Conservation (phyloP, 2,329 filamentous ascomycete species). For the Paraphaeosphaeria sporulosa region DNA sequence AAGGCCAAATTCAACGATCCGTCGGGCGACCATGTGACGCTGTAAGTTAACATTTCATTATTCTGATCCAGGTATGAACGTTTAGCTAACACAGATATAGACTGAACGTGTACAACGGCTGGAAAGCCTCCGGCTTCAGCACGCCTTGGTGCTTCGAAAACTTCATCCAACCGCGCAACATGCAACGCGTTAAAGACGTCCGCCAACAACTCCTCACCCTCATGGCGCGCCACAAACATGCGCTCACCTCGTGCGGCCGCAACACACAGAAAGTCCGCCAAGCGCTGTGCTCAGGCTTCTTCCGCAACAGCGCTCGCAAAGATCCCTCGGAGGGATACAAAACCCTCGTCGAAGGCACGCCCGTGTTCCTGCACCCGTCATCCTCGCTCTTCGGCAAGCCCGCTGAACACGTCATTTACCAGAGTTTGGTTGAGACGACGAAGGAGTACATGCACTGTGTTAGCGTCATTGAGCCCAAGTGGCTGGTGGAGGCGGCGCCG, state of each 20-base stretch:
- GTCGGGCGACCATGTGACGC: slow-evolving; percentile 88
- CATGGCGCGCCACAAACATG: slow-evolving; percentile 89
- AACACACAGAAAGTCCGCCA: slow-evolving; percentile 88
- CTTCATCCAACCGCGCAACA: slow-evolving; percentile 91
- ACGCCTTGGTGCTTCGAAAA: slow-evolving; percentile 97
- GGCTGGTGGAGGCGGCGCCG: slow-evolving; percentile 93
- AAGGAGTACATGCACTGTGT: slow-evolving; percentile 99
- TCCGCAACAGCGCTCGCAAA: slow-evolving; percentile 92
- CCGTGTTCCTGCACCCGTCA: slow-evolving; percentile 91
- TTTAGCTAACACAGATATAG: too few relatives aligned
- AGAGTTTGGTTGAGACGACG: slow-evolving; percentile 87
- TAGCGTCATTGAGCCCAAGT: slow-evolving; percentile 91
- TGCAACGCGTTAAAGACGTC: slow-evolving; percentile 90
- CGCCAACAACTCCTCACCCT: slow-evolving; percentile 91
- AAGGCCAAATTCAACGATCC: slow-evolving; percentile 98
- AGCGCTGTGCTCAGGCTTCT: slow-evolving; percentile 91
- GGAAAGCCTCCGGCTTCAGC: slow-evolving; percentile 84
- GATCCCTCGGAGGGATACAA: slow-evolving; percentile 98
- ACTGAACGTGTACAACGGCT: slow-evolving; percentile 96
- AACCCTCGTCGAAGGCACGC: slow-evolving; percentile 92
- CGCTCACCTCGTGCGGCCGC: slow-evolving; percentile 82
- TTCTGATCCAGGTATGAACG: too few relatives aligned
- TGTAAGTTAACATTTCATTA: too few relatives aligned
- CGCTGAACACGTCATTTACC: slow-evolving; percentile 95
- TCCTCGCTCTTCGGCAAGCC: slow-evolving; percentile 95